Base-by-base conservation (phyloP, 2,329 filamentous ascomycete species). In the Amauroascus niger region DNA sequence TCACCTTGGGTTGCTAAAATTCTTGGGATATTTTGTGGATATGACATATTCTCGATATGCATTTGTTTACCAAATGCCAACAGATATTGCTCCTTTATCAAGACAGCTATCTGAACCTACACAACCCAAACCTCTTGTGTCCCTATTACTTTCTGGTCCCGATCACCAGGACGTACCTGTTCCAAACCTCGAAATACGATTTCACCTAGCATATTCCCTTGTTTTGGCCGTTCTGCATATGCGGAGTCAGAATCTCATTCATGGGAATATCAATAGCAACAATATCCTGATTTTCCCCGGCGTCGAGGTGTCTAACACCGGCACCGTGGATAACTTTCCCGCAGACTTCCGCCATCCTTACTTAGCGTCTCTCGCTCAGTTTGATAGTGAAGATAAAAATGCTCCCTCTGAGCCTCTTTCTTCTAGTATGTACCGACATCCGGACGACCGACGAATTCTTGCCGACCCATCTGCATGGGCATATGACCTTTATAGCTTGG, bases 191-290 rank as follows among this genome's bases (percentile, higher is more conserved):
- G 81, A 84, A 64, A 78, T 79, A 60, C 75, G 81, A 30, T 83
- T 83, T 58, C 75, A 78, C 32, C 69, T 84, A 32, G 81, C 80
- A 3, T 76, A 81, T 56, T 79, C 80, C 45, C 69, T 84, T 18
- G 72, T 77, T 20, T 71, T 79, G 57, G 78, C 79, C 1, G 72
- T 81, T 22, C 72, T 78, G 56, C 76, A 79, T 53, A 65, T 84
- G 30, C 75, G 82, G 65, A 75, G 73, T 37, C 75, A 78, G 55
- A 75, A 77, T 39, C 67, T 79, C 16, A 72, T 77, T 6, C 81
- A 84, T 66, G 78, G 80, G 48, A 80, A 83, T 59, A 77, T 84
- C 61, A 83, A 82, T 65, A 83, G 80, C 67, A 80, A 75, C 64
- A 84, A 82, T 61, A 73, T 84, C 26, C 68, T 84, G 14, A 77